phyloP scores from a whole-genome alignment of 768 basidiomycete genomes.

The Cyathus striatus region DNA sequence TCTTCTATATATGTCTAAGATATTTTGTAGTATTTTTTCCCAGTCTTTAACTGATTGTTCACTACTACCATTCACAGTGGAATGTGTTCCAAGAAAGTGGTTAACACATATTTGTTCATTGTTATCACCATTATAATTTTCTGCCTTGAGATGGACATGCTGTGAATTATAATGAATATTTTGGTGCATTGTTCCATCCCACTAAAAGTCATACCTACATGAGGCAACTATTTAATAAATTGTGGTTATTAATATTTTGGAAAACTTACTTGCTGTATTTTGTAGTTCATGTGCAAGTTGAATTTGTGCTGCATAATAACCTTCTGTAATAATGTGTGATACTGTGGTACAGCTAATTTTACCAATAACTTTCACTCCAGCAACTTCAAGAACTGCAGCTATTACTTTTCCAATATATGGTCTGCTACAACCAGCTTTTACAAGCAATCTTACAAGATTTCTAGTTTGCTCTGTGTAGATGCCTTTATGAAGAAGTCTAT shows the following conservation, averaged over 20 bases:
- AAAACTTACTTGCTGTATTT: slow-evolving; percentile 7
- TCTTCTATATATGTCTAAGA: slow-evolving; percentile 13
- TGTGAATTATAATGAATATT: slow-evolving; percentile 14
- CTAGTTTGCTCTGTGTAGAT: slow-evolving; percentile 12
- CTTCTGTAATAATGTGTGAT: slow-evolving; percentile 10
- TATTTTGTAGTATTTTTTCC: slow-evolving; percentile 8
- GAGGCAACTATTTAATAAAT: neutral
- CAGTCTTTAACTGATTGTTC: slow-evolving; percentile 14
- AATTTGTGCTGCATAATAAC: slow-evolving; percentile 14
- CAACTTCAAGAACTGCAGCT: slow-evolving; percentile 8
- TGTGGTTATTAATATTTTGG: too few relatives aligned
- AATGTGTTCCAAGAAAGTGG: slow-evolving; percentile 12
- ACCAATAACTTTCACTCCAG: slow-evolving; percentile 10
- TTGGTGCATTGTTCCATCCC: slow-evolving; percentile 13
- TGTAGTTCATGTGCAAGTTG: slow-evolving; percentile 15
- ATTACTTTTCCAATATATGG: slow-evolving; percentile 12
- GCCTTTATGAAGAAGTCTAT: too few relatives aligned
- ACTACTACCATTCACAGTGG: slow-evolving; percentile 12
- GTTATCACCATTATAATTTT: slow-evolving; percentile 7
- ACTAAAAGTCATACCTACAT: slow-evolving; percentile 11
- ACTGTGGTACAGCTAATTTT: slow-evolving; percentile 10
- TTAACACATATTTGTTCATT: slow-evolving; percentile 5
- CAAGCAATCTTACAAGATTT: slow-evolving; percentile 10
- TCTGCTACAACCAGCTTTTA: slow-evolving; percentile 11
- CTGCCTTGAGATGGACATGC: slow-evolving; percentile 12